These are phyloP conservation scores for Pontederia paniculata DNA, from an alignment of 176 grass and related monocot species.

Conservation along the genomic window DNA sequence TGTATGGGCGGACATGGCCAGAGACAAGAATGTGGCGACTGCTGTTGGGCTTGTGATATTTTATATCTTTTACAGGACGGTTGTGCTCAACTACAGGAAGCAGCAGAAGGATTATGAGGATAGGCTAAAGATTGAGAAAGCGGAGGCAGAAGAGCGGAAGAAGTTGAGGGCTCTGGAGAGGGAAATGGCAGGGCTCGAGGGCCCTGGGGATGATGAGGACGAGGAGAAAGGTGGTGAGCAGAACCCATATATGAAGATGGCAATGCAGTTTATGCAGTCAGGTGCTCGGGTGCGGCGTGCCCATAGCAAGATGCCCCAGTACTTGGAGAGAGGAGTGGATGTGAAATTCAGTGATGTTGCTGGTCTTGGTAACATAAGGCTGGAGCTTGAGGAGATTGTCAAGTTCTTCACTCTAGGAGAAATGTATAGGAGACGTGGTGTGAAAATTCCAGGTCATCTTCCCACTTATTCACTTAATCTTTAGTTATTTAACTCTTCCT, in stretches of 20 bases:
- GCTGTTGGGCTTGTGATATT: constrained; percentile 20
- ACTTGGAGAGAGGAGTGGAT: constrained; percentile 24
- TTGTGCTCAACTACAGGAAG: constrained; percentile 28
- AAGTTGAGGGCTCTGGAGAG: constrained; percentile 20
- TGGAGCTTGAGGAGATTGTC: constrained; percentile 32
- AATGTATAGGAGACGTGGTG: constrained; percentile 25
- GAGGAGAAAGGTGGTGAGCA: constrained; percentile 23
- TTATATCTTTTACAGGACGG: constrained; percentile 20
- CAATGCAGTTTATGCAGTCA: constrained; percentile 25
- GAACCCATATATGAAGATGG: constrained; percentile 29
- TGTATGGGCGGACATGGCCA: constrained; percentile 20
- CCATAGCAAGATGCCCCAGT: constrained; percentile 17
- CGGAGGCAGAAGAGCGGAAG: constrained; percentile 22
- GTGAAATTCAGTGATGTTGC: constrained; percentile 29
- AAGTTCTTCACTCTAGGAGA: constrained; percentile 35
- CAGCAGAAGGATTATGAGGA: constrained; percentile 29
- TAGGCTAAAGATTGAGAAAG: constrained; percentile 27
- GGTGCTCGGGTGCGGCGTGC: constrained; percentile 24
- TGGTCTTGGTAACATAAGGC: constrained; percentile 25
- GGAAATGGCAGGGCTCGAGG: constrained; percentile 23
- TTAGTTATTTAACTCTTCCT: no score
- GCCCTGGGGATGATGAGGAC: constrained; percentile 13
- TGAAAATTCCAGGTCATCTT: constrained; percentile 23
- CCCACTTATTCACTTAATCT: not conserved
- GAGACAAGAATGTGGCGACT: constrained; percentile 21